A percentile compares a stretch with the other conserved stretches of the same genome.
phyloP scores from a whole-genome alignment of 2,329 filamentous ascomycete species.

The Achaetomium macrosporum region DNA sequence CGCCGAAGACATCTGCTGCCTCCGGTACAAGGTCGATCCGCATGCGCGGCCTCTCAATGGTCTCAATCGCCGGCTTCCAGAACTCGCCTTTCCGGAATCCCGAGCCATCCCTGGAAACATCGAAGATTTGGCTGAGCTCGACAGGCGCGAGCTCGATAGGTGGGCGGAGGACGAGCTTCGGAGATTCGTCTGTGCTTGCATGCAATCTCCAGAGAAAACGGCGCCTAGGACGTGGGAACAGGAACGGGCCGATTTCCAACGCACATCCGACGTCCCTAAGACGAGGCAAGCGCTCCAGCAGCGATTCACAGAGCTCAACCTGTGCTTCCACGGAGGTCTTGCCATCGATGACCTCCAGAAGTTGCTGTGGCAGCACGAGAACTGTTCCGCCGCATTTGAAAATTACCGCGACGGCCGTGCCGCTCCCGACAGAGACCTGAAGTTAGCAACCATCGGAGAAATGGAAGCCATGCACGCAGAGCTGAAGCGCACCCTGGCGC shows the following conservation, averaged over 20 bases:
- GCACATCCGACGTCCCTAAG: neutral
- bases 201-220: neutral
- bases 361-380: slow-evolving; percentile 9
- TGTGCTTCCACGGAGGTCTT: neutral
- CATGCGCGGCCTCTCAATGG: neutral
- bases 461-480: slow-evolving; percentile 4
- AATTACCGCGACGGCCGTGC: slow-evolving; percentile 17
- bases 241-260: neutral
- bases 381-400: neutral
- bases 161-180: neutral
- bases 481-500: slow-evolving; percentile 16
- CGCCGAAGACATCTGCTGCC: slow-evolving; percentile 7
- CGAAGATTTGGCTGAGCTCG: neutral
- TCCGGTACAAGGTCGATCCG: slow-evolving; percentile 6
- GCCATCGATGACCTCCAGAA: neutral
- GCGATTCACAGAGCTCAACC: slow-evolving; percentile 7
- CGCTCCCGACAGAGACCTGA: slow-evolving; percentile 4
- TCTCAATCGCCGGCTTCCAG: neutral
- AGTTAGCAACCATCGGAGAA: neutral
- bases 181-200: neutral
- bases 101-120: neutral
- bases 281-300: neutral
- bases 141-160: neutral
- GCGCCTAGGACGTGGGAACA: neutral
- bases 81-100: neutral